phyloP scores from a whole-genome alignment of 352 stramenopile genomes.

The Phytophthora syringae region DNA sequence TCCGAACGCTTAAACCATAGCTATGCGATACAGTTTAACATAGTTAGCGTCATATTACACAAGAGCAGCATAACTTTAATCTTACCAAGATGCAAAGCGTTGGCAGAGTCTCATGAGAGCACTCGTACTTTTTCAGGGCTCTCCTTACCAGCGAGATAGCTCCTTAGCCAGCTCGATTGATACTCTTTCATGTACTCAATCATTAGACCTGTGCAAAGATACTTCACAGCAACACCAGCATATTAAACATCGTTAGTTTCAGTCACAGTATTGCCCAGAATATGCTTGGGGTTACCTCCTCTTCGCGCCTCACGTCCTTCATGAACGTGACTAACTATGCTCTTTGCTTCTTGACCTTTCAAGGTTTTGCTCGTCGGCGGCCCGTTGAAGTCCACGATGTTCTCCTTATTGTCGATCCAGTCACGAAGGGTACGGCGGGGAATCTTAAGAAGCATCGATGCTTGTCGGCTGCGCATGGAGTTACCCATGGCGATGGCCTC shows the following conservation, averaged over 20 bases:
- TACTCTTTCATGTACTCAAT: slow-evolving; percentile 14
- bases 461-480: neutral
- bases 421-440: slow-evolving; percentile 2
- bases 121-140: slow-evolving; percentile 1
- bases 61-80: too few relatives aligned
- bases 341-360: slow-evolving; percentile 9
- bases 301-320: slow-evolving; percentile 14
- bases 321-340: slow-evolving; percentile 14
- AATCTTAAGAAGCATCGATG: slow-evolving; percentile 1
- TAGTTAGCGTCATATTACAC: too few relatives aligned
- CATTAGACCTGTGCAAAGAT: slow-evolving; percentile 10
- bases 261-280: neutral
- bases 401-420: neutral
- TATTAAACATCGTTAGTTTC: neutral
- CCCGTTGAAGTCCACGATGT: neutral
- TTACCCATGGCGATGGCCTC: neutral
- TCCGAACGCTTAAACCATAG: neutral
- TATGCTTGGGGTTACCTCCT: slow-evolving; percentile 5
- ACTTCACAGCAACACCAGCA: neutral
- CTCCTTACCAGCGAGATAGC: neutral
- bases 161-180: neutral
- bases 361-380: slow-evolving; percentile 4
- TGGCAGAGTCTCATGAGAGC: slow-evolving; percentile 6
- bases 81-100: slow-evolving; percentile 12
- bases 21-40: neutral